Conservation (phyloP, 352 stramenopile species). For the Phytophthora tubulina region DNA sequence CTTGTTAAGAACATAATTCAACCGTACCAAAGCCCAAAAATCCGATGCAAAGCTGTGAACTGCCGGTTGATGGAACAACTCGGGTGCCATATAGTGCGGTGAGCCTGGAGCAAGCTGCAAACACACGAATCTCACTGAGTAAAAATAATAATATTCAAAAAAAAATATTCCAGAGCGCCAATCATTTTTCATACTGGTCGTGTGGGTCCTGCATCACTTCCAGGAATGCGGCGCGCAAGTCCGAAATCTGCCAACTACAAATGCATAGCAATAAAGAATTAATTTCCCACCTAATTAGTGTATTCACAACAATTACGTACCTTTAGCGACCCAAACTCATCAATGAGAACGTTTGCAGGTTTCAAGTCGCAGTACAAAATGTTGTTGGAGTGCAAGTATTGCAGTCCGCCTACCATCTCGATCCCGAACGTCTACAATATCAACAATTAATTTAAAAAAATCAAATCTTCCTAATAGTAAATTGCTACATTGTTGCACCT, state of each 20-base stretch:
- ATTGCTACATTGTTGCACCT: conserved; percentile 44
- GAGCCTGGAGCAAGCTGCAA: conserved; percentile 71
- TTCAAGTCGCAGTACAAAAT: conserved; percentile 94
- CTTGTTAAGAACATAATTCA: neutral
- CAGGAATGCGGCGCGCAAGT: conserved; percentile 86
- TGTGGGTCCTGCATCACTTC: conserved; percentile 37
- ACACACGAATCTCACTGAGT: neutral
- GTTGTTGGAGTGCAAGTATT: conserved; percentile 91
- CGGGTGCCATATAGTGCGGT: conserved; percentile 93
- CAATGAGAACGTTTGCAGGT: conserved; percentile 92
- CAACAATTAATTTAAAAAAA: neutral
- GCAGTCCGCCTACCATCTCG: conserved; percentile 80
- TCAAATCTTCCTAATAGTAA: too few species aligned
- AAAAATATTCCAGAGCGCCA: neutral
- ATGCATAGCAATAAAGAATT: neutral
- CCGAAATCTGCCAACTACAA: conserved; percentile 91
- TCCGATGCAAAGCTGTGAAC: conserved; percentile 92
- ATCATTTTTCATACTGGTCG: conserved; percentile 44
- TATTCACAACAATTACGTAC: conserved; percentile 19
- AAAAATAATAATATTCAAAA: neutral
- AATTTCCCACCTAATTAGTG: neutral
- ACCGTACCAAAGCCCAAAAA: conserved; percentile 83
- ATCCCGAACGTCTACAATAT: conserved; percentile 68
- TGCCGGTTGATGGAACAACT: conserved; percentile 88
- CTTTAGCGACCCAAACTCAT: conserved; percentile 94